Evolutionary conservation across 2,329 filamentous ascomycete species (phyloP), one percentile per base, ranked within the genome.

Genomic region (Cryphonectria radicalis): DNA sequence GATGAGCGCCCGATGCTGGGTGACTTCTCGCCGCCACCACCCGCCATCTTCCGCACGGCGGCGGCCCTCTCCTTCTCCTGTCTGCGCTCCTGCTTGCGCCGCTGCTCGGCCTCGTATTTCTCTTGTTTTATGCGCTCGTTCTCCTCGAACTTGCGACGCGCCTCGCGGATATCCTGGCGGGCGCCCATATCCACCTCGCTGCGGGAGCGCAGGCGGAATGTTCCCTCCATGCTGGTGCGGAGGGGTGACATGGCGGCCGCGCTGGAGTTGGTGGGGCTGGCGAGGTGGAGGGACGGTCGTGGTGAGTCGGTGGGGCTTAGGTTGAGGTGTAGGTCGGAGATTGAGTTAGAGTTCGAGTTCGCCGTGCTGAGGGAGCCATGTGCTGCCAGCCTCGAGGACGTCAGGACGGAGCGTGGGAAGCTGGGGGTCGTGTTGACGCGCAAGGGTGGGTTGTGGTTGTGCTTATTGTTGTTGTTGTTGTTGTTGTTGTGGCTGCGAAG

Each of bases 101-200:
- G 83, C 81, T 89, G 85, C 74, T 90, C 87, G 17, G 86, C 85
- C 22, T 86, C 88, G 65, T 88, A 88, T 76, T 90, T 90, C 77
- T 90, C 89, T 50, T 90, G 86, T 79, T 91, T 91, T 68, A 82
- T 82, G 22, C 83, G 83, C 78, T 91, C 88, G 77, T 87, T 88
- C 77, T 89, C 86, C 76, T 90, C 85, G 73, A 91, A 91, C 76
- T 88, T 89, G 75, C 87, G 87, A 68, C 89, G 88, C 4, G 88
- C 89, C 76, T 87, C 86, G 62, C 87, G 85, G 46, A 91, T 86
- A 59, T 88, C 86, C 73, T 85, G 82, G 40, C 87, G 86, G 0
- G 83, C 83, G 17, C 81, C 83, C 7, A 86, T 84, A 76, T 90
- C 87, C 22, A 90, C 81, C 74, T 91, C 89, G 57, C 88, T 89